Conservation (phyloP, 805 yeast genomes). For the Metschnikowia kofuensis region DNA sequence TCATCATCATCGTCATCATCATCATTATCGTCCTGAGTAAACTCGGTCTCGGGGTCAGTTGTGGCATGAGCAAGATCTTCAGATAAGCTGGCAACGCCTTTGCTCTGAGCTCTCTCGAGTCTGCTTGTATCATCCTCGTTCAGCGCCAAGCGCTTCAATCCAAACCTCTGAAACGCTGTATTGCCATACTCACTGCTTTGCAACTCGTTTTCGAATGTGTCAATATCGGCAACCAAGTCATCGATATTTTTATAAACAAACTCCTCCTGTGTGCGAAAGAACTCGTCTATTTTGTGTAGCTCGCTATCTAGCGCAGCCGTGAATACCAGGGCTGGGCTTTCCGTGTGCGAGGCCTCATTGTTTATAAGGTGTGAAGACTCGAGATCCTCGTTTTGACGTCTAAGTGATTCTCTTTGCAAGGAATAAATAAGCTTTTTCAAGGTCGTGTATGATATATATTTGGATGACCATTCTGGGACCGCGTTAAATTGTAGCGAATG, state of each 20-base stretch:
- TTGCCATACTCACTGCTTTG: slow-evolving; percentile 9
- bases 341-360: slow-evolving; percentile 22
- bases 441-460: slow-evolving; percentile 85
- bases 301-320: slow-evolving; percentile 74
- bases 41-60: slow-evolving; percentile 37
- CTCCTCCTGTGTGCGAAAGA: slow-evolving; percentile 67
- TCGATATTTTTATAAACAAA: slow-evolving; percentile 52
- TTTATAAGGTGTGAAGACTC: slow-evolving; percentile 29
- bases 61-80: slow-evolving; percentile 18
- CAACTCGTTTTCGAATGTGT: slow-evolving; percentile 50
- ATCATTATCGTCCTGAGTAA: slow-evolving; percentile 23
- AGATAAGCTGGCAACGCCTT: slow-evolving; percentile 18
- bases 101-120: slow-evolving; percentile 7
- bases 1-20: slow-evolving; percentile 12
- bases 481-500: slow-evolving; percentile 95
- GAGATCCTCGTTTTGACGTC: slow-evolving; percentile 25
- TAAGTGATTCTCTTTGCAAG: slow-evolving; percentile 63
- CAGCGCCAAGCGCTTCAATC: slow-evolving; percentile 8
- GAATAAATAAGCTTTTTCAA: slow-evolving; percentile 81
- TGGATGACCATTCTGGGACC: slow-evolving; percentile 96
- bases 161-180: slow-evolving; percentile 7
- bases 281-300: slow-evolving; percentile 68
- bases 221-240: slow-evolving; percentile 58
- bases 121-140: background rate
- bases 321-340: slow-evolving; percentile 59